Conservation (phyloP, 352 stramenopile genomes). For the Phytophthora sansomeana region DNA sequence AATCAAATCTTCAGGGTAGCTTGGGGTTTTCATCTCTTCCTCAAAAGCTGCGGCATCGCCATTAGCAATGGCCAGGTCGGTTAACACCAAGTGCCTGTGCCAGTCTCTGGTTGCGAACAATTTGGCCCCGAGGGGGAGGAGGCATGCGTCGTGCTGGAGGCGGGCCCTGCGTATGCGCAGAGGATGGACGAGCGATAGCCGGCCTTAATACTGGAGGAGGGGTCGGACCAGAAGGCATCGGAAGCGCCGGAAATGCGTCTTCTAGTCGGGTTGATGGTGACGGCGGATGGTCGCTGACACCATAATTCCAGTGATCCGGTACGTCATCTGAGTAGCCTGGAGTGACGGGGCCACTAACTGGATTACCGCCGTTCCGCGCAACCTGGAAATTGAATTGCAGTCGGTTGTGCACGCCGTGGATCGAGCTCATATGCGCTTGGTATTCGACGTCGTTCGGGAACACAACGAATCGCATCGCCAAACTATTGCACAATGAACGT, state of each 20-base stretch:
- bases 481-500: conserved; percentile 37
- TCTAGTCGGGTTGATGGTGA: conserved; percentile 45
- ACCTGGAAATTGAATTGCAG: conserved; percentile 84
- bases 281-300: conserved; percentile 36
- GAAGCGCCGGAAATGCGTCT: conserved; percentile 73
- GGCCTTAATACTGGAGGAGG: conserved; percentile 51
- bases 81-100: conserved; percentile 68
- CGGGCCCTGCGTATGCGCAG: conserved; percentile 21
- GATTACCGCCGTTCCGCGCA: conserved; percentile 61
- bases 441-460: conserved; percentile 91
- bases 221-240: conserved; percentile 45
- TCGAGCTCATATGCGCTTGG: conserved; percentile 82
- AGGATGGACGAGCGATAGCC: conserved; percentile 47
- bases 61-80: conserved; percentile 43
- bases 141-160: conserved; percentile 26
- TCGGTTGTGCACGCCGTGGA: conserved; percentile 78
- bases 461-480: conserved; percentile 88
- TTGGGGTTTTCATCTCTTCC: conserved; percentile 79
- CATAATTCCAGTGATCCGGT: conserved; percentile 73
- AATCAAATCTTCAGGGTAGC: conserved; percentile 66
- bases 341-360: conserved; percentile 44
- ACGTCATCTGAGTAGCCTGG: conserved; percentile 43
- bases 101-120: conserved; percentile 74
- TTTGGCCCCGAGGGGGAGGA: conserved; percentile 54
- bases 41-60: conserved; percentile 65